Percentiles rank a stretch among this genome's conserved stretches.
phyloP scores from a whole-genome alignment of 768 basidiomycete species.

The Ramaria sp. region DNA sequence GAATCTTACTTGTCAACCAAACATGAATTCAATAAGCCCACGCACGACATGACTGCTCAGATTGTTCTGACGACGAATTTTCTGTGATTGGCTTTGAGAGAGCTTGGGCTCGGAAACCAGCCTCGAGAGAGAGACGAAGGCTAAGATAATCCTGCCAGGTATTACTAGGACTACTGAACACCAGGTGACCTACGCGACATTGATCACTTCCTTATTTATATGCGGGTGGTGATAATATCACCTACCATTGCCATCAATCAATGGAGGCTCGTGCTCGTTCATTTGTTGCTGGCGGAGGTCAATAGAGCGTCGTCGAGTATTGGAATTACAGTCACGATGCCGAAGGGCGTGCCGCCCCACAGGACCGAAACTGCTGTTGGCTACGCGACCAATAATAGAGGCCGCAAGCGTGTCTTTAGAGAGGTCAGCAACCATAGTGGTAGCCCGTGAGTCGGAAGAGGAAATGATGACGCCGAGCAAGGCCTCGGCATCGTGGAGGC shows the following conservation, averaged over 20 bases:
- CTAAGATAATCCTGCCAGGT: conserved; percentile 8
- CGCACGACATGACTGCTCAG: neutral
- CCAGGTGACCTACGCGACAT: conserved; percentile 1
- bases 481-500: conserved; percentile 26
- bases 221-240: neutral
- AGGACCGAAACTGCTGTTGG: conserved; percentile 15
- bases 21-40: neutral
- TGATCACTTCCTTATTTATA: neutral
- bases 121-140: conserved; percentile 1
- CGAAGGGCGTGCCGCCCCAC: conserved; percentile 8
- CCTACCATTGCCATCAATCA: conserved; percentile 2
- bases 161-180: conserved; percentile 2
- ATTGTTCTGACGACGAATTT: neutral
- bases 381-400: conserved; percentile 18
- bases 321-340: neutral
- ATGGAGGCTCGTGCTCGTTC: neutral
- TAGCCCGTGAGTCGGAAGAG: conserved; percentile 23
- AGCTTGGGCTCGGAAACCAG: neutral
- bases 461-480: conserved; percentile 23
- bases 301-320: conserved; percentile 1
- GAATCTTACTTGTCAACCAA: neutral
- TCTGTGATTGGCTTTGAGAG: neutral
- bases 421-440: conserved; percentile 18
- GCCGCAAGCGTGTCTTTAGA: conserved; percentile 18
- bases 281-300: conserved; percentile 3